phyloP scores from a whole-genome alignment of 495 filamentous ascomycete genomes.

The Neurospora tetraspora region DNA sequence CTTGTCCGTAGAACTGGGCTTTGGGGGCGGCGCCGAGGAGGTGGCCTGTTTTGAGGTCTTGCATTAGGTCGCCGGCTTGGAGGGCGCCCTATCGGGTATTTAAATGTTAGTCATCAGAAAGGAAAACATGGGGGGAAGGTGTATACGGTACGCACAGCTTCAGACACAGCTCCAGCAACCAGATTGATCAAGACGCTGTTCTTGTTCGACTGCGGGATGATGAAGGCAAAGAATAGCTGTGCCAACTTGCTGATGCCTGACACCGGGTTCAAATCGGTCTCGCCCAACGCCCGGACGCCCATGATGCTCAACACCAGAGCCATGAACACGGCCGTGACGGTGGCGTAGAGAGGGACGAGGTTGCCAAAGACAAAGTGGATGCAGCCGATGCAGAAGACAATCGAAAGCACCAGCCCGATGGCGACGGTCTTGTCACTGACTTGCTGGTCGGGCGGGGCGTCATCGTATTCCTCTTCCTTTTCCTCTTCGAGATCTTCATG shows the following conservation, averaged over 20 bases:
- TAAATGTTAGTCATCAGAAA: background rate
- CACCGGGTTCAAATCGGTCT: slow-evolving; percentile 95
- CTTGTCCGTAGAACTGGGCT: slow-evolving; percentile 93
- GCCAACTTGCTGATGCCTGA: slow-evolving; percentile 95
- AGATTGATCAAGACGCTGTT: slow-evolving; percentile 87
- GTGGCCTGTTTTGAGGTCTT: slow-evolving; percentile 96
- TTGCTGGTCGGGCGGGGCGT: slow-evolving; percentile 76
- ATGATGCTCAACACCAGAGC: slow-evolving; percentile 86
- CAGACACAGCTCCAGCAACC: slow-evolving; percentile 75
- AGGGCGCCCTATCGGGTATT: slow-evolving; percentile 64
- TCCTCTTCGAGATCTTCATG: slow-evolving; percentile 6
- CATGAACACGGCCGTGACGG: slow-evolving; percentile 73
- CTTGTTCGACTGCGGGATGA: slow-evolving; percentile 59
- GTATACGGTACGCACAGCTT: slow-evolving; percentile 16
- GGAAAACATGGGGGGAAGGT: background rate
- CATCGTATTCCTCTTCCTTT: slow-evolving; percentile 36
- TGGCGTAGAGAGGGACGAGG: slow-evolving; percentile 58
- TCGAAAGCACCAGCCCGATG: slow-evolving; percentile 63
- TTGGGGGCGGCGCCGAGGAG: slow-evolving; percentile 83
- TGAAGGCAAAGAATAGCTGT: slow-evolving; percentile 87
- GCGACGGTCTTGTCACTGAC: slow-evolving; percentile 63
- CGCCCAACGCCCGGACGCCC: slow-evolving; percentile 89
- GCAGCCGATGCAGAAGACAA: slow-evolving; percentile 67
- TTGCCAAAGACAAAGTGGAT: slow-evolving; percentile 71
- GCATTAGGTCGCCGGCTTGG: slow-evolving; percentile 96